Percentiles rank a stretch among this genome's conserved stretches.
phyloP scores from a whole-genome alignment of 805 yeast species.

The Candida sanyiensis region DNA sequence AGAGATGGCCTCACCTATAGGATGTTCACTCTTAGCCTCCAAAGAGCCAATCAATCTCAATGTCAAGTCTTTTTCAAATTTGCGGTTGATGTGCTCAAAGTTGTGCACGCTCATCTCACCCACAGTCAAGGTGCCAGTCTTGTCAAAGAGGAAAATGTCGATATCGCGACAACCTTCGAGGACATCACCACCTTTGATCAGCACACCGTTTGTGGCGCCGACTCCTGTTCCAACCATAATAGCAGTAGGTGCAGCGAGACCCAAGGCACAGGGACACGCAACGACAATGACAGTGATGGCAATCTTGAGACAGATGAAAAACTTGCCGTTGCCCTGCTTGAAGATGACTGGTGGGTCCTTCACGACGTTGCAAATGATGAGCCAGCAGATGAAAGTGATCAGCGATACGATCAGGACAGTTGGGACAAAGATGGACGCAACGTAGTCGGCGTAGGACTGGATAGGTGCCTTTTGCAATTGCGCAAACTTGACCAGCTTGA shows the following conservation, averaged over 20 bases:
- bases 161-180: constrained; percentile 67
- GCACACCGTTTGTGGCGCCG: constrained; percentile 84
- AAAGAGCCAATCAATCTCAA: constrained; percentile 53
- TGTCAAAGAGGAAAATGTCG: constrained; percentile 75
- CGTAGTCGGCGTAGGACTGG: constrained; percentile 78
- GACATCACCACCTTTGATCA: constrained; percentile 90
- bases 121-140: constrained; percentile 90
- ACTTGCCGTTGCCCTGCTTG: constrained; percentile 44
- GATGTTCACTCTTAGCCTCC: constrained; percentile 80
- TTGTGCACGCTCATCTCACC: constrained; percentile 61
- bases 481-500: constrained; percentile 79
- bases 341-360: constrained; percentile 45
- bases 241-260: constrained; percentile 97
- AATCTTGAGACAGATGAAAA: constrained; percentile 65
- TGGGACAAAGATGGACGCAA: constrained; percentile 86
- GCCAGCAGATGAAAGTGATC: constrained; percentile 64
- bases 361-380: constrained; percentile 32
- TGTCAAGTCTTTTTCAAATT: constrained; percentile 13
- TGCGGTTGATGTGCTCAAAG: constrained; percentile 15
- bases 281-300: constrained; percentile 92
- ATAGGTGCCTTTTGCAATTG: constrained; percentile 87
- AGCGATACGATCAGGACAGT: constrained; percentile 55
- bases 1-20: constrained; percentile 70
- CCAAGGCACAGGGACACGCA: constrained; percentile 98
- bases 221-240: constrained; percentile 98